phyloP scores from a whole-genome alignment of 2,329 filamentous ascomycete genomes.

The Hymenoscyphus occultus region DNA sequence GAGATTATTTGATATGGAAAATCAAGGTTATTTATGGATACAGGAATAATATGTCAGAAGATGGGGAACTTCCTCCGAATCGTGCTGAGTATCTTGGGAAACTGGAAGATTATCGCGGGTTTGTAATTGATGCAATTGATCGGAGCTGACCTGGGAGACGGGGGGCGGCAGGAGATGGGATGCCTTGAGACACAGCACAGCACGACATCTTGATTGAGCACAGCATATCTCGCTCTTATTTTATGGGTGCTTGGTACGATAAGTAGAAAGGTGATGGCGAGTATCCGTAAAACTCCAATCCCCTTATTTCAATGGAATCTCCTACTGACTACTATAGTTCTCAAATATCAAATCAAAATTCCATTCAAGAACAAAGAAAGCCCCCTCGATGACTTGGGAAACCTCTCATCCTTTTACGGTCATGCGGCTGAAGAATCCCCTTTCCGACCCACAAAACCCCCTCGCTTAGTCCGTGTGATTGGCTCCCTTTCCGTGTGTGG shows the following conservation, averaged over 20 bases:
- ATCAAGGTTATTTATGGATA: too few relatives aligned
- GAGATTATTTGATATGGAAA: not conserved
- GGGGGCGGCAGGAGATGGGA: not conserved
- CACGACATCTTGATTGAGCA: not conserved
- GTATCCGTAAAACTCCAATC: not conserved
- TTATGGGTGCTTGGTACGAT: not conserved
- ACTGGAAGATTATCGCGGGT: not conserved
- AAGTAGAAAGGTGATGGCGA: not conserved
- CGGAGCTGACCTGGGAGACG: conserved; percentile 4
- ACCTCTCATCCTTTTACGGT: not conserved
- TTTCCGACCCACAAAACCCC: not conserved
- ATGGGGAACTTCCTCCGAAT: too few relatives aligned
- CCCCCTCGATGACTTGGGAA: not conserved
- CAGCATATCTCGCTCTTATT: not conserved
- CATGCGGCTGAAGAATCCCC: conserved; percentile 1
- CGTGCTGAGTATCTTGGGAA: too few relatives aligned
- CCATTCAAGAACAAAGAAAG: not conserved
- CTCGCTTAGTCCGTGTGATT: not conserved
- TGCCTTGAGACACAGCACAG: not conserved
- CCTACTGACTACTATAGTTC: not conserved
- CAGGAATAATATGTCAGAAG: too few relatives aligned
- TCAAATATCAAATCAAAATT: not conserved
- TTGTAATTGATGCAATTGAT: conserved; percentile 9
- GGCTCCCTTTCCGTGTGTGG: not conserved
- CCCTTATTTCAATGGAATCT: not conserved